A percentile compares a stretch with the other conserved stretches of the same genome.
Conservation (phyloP, 2,329 filamentous ascomycete species). For the Penicillium polonicum region DNA sequence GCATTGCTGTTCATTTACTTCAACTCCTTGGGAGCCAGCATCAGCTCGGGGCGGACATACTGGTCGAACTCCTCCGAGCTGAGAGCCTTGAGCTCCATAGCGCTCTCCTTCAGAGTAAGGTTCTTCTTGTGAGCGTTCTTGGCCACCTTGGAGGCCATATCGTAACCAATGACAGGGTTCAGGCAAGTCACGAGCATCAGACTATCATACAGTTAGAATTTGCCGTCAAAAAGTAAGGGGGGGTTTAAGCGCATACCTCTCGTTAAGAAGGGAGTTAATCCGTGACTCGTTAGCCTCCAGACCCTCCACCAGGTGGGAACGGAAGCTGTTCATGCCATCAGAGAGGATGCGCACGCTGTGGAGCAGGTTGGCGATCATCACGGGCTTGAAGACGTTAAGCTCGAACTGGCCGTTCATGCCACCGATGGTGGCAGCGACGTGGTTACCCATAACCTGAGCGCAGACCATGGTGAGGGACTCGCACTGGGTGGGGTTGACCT, state of each 20-base stretch:
- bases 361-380: constrained; percentile 91
- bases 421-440: constrained; percentile 86
- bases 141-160: constrained; percentile 94
- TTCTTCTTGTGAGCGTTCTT: constrained; percentile 99
- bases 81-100: constrained; percentile 87
- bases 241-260: constrained; percentile 65
- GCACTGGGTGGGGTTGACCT: constrained; percentile 98
- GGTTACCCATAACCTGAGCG: constrained; percentile 96
- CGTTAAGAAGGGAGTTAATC: constrained; percentile 85
- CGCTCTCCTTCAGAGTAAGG: constrained; percentile 86
- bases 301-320: constrained; percentile 85
- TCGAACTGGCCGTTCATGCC: constrained; percentile 99
- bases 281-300: constrained; percentile 91
- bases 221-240: constrained; percentile 6
- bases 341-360: constrained; percentile 86
- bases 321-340: constrained; percentile 92
- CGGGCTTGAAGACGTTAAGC: constrained; percentile 97
- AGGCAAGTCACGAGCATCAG: constrained; percentile 98
- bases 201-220: constrained; percentile 49
- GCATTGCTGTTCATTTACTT: constrained; percentile 43
- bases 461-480: constrained; percentile 98
- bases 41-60: constrained; percentile 88
- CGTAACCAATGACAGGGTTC: constrained; percentile 95
- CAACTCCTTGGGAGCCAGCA: constrained; percentile 79
- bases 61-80: constrained; percentile 87